phyloP scores from a whole-genome alignment of 257 asterid genomes.

The Rehmannia glutinosa region DNA sequence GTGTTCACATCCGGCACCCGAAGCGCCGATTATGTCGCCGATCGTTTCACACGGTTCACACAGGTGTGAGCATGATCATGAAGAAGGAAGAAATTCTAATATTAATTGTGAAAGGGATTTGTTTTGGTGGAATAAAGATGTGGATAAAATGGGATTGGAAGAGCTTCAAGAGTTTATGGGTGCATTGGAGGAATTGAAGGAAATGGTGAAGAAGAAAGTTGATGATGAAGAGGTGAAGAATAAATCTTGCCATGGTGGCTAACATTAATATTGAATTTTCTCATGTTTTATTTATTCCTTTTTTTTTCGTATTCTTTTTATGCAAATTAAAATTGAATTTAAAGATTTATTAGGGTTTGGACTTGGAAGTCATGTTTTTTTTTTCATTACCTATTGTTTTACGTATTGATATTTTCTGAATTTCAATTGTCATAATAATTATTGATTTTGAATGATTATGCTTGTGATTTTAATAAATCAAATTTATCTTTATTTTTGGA shows the following conservation, averaged over 20 bases:
- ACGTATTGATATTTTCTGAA: no score
- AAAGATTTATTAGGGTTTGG: no score
- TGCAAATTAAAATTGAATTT: no score
- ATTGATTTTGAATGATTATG: no score
- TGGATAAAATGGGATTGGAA: neutral
- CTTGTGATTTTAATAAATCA: no score
- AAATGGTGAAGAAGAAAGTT: neutral
- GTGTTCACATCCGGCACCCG: neutral
- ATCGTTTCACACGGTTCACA: neutral
- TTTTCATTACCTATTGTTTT: no score
- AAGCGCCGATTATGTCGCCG: neutral
- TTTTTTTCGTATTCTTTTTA: no score
- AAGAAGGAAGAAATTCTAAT: neutral
- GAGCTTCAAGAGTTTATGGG: neutral
- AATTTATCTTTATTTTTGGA: no score
- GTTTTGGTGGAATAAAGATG: slow-evolving; percentile 1
- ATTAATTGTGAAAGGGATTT: neutral
- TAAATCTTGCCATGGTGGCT: neutral
- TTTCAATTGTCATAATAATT: no score
- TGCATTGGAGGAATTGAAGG: slow-evolving; percentile 2
- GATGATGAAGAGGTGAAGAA: neutral
- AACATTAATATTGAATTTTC: no score
- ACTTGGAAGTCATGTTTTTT: no score
- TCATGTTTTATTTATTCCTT: no score
- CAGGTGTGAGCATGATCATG: neutral